Evolutionary conservation across 306 rosid species (phyloP), one percentile per base, ranked within the genome.

Genomic region (Pterocarpus macrocarpus): DNA sequence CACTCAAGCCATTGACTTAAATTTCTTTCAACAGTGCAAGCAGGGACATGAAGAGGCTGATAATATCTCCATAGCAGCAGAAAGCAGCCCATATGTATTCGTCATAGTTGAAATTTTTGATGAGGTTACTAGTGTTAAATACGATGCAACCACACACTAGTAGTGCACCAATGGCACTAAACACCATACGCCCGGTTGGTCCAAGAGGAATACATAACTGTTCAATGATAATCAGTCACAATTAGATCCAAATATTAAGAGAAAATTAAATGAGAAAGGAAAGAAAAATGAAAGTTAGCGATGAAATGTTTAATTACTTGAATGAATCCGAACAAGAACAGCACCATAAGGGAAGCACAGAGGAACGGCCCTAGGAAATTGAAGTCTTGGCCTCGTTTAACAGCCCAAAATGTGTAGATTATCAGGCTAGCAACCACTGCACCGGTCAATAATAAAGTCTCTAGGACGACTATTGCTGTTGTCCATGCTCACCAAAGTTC

Each of bases 11-110:
- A 1, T 10, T 12, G 4, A 47, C 10, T 67, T 28, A 62, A 12
- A 66, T 34, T 3, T 84, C 84, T 12, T 80, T 63, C 73, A 83
- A 45, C 35, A 86, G 2, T 12, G 74, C 0, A 53, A 87, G 78
- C 8, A 87, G 5, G 73, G 45, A 64, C 7, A 80, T 7, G 87
- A 81, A 86, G 72, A 84, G 86, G 75, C 67, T 81, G 75, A 90
- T 30, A 38, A 87, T 73, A 57, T 90, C 92, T 33, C 86, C 73
- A 67, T 89, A 90, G 79, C 89, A 69, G 33, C 88, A 39, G 4
- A 87, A 80, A 14, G 92, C 91, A 30, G 90, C 92, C 91, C 90
- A 84, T 8, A 89, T 77, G 30, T 87, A 90, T 0, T 89, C 91
- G 9, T 90, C 92, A 28, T 87, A 90, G 73, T 32, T 30, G 65